phyloP scores from a whole-genome alignment of 208 protist species.

The Wallacemonas sp. region DNA sequence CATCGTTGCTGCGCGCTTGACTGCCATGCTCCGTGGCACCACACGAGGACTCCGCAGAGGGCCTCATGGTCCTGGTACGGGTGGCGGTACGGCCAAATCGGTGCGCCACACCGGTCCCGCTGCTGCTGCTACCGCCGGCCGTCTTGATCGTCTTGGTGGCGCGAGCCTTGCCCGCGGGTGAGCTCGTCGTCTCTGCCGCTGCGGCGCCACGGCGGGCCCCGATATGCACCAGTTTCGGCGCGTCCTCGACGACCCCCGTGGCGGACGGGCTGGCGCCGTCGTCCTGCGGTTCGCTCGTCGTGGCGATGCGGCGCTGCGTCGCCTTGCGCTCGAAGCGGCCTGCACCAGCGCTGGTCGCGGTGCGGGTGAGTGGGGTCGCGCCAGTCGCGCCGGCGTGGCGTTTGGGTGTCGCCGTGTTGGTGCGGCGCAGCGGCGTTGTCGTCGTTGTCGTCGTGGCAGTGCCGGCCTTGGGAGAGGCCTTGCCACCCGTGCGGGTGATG shows the following conservation, averaged over 20 bases:
- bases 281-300: background rate
- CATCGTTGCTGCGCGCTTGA: conserved; percentile 4
- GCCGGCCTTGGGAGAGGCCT: background rate
- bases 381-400: background rate
- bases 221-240: conserved; percentile 13
- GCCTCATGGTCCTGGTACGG: background rate
- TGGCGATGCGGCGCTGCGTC: conserved; percentile 4
- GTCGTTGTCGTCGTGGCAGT: no score
- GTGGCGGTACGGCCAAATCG: conserved; percentile 4
- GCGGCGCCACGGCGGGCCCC: background rate
- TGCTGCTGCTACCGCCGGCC: background rate
- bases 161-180: background rate
- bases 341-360: background rate
- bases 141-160: conserved; percentile 12
- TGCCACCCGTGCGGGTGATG: background rate
- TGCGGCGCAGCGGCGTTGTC: conserved; percentile 21
- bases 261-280: background rate
- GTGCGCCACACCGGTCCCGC: background rate
- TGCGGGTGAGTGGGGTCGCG: conserved; percentile 4
- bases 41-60: background rate
- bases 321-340: conserved; percentile 12
- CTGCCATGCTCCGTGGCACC: conserved; percentile 1
- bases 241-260: conserved; percentile 7
- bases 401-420: conserved; percentile 17
- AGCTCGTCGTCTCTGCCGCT: background rate